These are phyloP conservation scores for Dictyostelium purpureum DNA, from an alignment of 78 protist species.

Conservation along the genomic window DNA sequence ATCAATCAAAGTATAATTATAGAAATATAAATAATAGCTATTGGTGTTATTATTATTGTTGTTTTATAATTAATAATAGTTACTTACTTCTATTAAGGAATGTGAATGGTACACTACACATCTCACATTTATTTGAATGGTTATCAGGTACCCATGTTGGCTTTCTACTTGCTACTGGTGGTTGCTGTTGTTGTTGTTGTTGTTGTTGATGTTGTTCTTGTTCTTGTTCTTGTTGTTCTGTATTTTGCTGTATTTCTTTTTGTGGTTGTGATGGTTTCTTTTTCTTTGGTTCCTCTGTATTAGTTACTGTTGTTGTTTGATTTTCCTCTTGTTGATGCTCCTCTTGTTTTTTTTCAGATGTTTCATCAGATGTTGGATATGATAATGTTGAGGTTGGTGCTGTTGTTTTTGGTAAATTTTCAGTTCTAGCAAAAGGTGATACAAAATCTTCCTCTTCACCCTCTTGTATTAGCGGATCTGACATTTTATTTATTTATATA, in stretches of 20 bases:
- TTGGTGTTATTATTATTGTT: neutral
- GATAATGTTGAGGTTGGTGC: neutral
- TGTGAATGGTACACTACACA: conserved; percentile 30
- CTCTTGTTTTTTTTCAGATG: neutral
- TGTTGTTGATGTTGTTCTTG: conserved; percentile 13
- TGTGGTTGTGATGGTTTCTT: neutral
- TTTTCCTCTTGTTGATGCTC: conserved; percentile 1
- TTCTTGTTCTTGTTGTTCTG: neutral
- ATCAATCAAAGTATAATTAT: neutral
- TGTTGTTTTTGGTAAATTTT: neutral
- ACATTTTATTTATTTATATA: neutral
- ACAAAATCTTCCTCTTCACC: conserved; percentile 56
- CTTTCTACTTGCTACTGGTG: neutral
- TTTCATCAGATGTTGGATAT: conserved; percentile 21
- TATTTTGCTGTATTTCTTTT: neutral
- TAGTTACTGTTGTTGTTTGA: conserved; percentile 1
- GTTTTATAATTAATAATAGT: neutral
- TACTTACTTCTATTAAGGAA: conserved; percentile 63
- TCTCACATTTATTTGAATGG: conserved; percentile 35
- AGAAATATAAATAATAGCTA: neutral
- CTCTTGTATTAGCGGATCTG: conserved; percentile 8
- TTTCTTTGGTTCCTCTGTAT: conserved; percentile 7
- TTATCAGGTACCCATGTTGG: conserved; percentile 68
- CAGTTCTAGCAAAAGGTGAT: conserved; percentile 53
- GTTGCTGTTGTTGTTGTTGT: neutral